Evolutionary conservation across 441 rosid species (phyloP).

Genomic region (Theobroma grandiflorum): DNA sequence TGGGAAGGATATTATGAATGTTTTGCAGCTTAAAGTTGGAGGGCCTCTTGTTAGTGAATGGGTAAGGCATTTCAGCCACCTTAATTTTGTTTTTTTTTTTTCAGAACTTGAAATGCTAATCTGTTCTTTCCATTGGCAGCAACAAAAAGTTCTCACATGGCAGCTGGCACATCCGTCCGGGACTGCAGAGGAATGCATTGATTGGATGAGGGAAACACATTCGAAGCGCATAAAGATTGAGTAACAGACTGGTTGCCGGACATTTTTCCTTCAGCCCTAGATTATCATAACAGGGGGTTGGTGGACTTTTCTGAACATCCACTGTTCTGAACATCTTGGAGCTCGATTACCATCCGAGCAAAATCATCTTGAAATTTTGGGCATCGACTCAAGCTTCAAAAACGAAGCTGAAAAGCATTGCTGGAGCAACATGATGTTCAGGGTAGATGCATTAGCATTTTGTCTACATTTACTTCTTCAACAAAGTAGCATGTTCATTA

Average conservation of each 20-base stretch:
- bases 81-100: background rate
- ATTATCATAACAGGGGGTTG: background rate
- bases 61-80: slow-evolving; percentile 54
- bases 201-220: slow-evolving; percentile 83
- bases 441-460: background rate
- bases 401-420: background rate
- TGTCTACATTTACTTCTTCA: background rate
- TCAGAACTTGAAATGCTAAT: background rate
- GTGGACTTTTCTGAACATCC: background rate
- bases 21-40: slow-evolving; percentile 78
- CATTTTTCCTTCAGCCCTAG: background rate
- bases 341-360: background rate
- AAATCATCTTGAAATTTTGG: background rate
- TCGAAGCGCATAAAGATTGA: slow-evolving; percentile 61
- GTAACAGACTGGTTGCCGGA: slow-evolving; percentile 18
- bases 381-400: too few relatives aligned
- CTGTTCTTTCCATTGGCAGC: slow-evolving; percentile 52
- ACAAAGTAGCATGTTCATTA: too few relatives aligned
- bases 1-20: slow-evolving; percentile 82
- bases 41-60: slow-evolving; percentile 88
- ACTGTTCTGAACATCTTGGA: background rate
- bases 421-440: background rate
- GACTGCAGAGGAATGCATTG: slow-evolving; percentile 81
- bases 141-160: slow-evolving; percentile 80
- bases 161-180: slow-evolving; percentile 82